Conservation (phyloP, 768 basidiomycete genomes). For the Clavulina sp. region DNA sequence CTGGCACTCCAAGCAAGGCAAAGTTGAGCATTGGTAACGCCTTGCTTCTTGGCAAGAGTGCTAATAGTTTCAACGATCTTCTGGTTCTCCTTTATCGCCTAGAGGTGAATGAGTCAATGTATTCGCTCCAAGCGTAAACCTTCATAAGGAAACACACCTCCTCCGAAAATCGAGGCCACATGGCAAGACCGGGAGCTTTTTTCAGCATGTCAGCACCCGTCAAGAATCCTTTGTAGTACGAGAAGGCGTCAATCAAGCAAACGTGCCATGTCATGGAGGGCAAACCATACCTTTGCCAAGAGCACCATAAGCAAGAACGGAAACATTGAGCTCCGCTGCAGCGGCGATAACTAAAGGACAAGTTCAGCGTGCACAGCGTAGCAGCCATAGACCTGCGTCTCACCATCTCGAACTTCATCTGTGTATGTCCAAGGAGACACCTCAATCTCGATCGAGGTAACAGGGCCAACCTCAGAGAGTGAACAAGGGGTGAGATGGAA, state of each 20-base stretch:
- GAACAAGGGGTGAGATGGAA: neutral
- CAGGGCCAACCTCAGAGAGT: slow-evolving; percentile 28
- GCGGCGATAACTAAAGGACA: slow-evolving; percentile 29
- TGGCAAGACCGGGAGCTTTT: no score
- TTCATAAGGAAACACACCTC: no score
- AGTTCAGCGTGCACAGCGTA: neutral
- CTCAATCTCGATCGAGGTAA: slow-evolving; percentile 50
- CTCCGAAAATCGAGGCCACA: no score
- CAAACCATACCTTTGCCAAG: no score
- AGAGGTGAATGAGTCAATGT: no score
- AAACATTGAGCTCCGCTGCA: slow-evolving; percentile 35
- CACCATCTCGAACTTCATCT: slow-evolving; percentile 29
- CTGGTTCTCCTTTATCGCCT: slow-evolving; percentile 21
- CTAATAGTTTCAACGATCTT: slow-evolving; percentile 20
- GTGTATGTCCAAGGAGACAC: slow-evolving; percentile 44
- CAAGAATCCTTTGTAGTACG: no score
- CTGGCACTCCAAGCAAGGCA: slow-evolving; percentile 27
- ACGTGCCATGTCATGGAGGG: no score
- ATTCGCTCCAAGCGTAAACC: no score
- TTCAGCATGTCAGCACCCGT: slow-evolving; percentile 31
- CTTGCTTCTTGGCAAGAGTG: slow-evolving; percentile 25
- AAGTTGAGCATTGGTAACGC: slow-evolving; percentile 25
- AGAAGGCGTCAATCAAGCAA: no score
- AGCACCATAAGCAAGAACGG: slow-evolving; percentile 47
- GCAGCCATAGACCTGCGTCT: neutral